Percentiles rank a stretch among this genome's conserved stretches.
Conservation (phyloP, 495 filamentous ascomycete genomes). For the Aspergillus bertholletiae region DNA sequence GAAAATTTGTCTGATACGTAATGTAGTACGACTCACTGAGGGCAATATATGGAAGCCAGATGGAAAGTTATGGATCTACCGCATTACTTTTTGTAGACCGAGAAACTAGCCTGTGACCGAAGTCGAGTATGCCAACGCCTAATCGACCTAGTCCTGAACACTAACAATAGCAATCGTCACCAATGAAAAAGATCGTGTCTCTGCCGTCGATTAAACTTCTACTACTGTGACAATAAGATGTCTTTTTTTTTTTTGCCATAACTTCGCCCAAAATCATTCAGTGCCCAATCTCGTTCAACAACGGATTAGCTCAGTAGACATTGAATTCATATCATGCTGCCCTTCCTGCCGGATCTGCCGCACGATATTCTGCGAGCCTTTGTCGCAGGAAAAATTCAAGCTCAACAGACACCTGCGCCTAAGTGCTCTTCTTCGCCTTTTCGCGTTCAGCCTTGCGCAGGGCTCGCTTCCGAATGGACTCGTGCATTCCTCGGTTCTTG, state of each 20-base stretch:
- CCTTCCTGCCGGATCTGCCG: neutral
- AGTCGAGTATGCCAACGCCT: too few relatives aligned
- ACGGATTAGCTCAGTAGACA: neutral
- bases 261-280: neutral
- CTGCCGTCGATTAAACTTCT: neutral
- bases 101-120: neutral
- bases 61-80: too few relatives aligned
- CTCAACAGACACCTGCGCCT: conserved; percentile 1
- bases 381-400: neutral
- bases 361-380: neutral
- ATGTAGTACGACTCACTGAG: too few relatives aligned
- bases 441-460: conserved; percentile 86
- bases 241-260: too few relatives aligned
- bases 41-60: too few relatives aligned
- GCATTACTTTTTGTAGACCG: neutral
- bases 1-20: too few relatives aligned
- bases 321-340: neutral
- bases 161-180: neutral
- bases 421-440: conserved; percentile 46
- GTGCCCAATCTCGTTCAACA: neutral
- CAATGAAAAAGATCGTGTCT: neutral
- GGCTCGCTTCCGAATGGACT: conserved; percentile 80
- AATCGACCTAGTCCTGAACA: neutral
- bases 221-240: neutral
- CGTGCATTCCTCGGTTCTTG: conserved; percentile 77